Evolutionary conservation across 306 rosid species (phyloP).

Genomic region (Sphenostylis stenocarpa): DNA sequence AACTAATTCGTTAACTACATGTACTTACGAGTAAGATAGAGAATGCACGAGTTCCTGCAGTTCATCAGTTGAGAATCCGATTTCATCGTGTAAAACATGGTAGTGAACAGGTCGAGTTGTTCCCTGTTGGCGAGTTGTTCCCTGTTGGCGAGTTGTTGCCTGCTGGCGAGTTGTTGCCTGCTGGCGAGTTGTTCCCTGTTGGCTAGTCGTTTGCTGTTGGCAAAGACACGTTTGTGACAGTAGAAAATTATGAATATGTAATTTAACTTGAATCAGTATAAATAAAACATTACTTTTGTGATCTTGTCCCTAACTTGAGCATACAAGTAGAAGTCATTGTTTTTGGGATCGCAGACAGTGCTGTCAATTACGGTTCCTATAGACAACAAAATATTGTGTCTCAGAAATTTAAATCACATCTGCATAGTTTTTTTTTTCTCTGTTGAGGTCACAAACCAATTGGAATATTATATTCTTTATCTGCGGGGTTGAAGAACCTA

Average conservation of each 20-base stretch:
- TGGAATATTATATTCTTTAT: constrained; percentile 28
- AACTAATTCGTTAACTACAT: neutral
- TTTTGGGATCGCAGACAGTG: constrained; percentile 32
- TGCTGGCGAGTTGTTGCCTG: constrained; percentile 51
- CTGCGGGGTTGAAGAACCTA: constrained; percentile 31
- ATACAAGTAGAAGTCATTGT: constrained; percentile 48
- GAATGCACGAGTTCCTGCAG: constrained; percentile 47
- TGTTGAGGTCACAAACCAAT: constrained; percentile 31
- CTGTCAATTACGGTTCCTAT: constrained; percentile 48
- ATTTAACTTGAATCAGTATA: no score
- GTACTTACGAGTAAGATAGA: constrained; percentile 42
- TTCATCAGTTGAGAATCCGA: constrained; percentile 40
- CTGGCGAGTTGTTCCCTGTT: no score
- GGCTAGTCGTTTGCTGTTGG: constrained; percentile 42
- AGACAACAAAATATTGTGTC: neutral
- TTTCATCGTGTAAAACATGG: constrained; percentile 43
- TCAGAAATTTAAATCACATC: neutral
- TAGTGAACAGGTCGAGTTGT: no score
- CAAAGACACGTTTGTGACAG: neutral
- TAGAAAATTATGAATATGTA: neutral
- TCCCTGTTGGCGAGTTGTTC: constrained; percentile 51
- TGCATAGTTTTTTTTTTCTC: no score
- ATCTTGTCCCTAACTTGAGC: constrained; percentile 51
- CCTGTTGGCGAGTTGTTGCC: constrained; percentile 54
- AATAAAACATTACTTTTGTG: no score